Conservation (phyloP, 2,329 filamentous ascomycete genomes). For the Fusarium sp. region DNA sequence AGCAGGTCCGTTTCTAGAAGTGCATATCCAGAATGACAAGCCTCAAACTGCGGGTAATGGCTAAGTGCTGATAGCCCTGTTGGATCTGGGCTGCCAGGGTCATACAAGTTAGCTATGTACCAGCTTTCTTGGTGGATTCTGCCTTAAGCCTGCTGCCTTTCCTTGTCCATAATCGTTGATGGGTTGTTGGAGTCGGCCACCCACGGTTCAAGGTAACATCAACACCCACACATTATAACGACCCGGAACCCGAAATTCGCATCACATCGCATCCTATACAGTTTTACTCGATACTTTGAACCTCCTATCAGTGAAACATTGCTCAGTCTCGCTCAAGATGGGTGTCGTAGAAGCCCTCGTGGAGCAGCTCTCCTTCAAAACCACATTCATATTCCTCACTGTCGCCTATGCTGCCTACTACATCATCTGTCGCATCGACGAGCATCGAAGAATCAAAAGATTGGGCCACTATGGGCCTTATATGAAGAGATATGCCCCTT, state of each 20-base stretch:
- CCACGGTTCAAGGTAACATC: neutral
- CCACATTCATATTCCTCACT: conserved; percentile 50
- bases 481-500: conserved; percentile 53
- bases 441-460: conserved; percentile 55
- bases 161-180: neutral
- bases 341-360: conserved; percentile 61
- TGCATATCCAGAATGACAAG: neutral
- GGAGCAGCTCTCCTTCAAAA: conserved; percentile 55
- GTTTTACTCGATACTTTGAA: neutral
- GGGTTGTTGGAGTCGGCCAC: neutral
- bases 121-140: neutral
- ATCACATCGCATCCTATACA: neutral
- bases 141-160: neutral
- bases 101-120: too few species aligned
- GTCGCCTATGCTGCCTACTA: conserved; percentile 52
- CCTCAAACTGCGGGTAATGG: neutral
- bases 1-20: conserved; percentile 12
- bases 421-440: conserved; percentile 51
- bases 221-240: conserved; percentile 3
- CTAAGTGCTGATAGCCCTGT: conserved; percentile 6
- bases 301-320: neutral
- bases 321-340: conserved; percentile 47
- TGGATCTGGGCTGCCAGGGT: neutral
- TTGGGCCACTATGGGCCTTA: conserved; percentile 55
- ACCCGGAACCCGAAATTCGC: neutral